These are phyloP conservation scores for Trichothecium sympodiale DNA, from an alignment of 2,329 filamentous ascomycete species.

Conservation along the genomic window DNA sequence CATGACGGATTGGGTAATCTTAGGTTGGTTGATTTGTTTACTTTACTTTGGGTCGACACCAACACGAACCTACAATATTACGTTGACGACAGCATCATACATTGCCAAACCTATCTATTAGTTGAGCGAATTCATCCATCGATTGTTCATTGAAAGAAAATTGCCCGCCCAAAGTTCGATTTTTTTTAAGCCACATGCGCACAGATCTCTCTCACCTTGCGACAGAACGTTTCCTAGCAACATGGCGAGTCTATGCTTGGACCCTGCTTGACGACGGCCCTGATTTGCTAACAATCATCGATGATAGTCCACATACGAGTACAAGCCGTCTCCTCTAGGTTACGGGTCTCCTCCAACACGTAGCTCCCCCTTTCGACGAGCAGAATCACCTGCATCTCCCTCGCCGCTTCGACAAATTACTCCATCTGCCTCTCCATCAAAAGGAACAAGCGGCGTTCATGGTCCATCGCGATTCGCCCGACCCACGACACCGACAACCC, in stretches of 20 bases:
- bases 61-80: no score
- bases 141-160: no score
- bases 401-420: constrained; percentile 54
- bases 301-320: constrained; percentile 35
- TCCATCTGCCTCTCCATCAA: constrained; percentile 50
- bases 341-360: constrained; percentile 54
- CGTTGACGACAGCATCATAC: neutral
- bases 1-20: constrained; percentile 4
- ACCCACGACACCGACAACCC: constrained; percentile 29
- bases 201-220: no score
- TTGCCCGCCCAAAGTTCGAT: no score
- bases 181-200: no score
- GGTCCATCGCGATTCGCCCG: constrained; percentile 22
- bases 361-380: constrained; percentile 51
- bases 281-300: neutral
- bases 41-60: constrained; percentile 12
- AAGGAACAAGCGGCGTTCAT: constrained; percentile 15
- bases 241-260: constrained; percentile 2
- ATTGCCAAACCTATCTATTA: neutral
- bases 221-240: neutral
- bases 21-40: constrained; percentile 13
- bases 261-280: neutral
- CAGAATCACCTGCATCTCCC: constrained; percentile 54
- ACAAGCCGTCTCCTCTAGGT: constrained; percentile 61
- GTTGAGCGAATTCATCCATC: neutral